A percentile compares a stretch with the other conserved stretches of the same genome.
Evolutionary conservation across 108 stramenopile genomes (phyloP).

Genomic region (Aurantiochytrium sp.): DNA sequence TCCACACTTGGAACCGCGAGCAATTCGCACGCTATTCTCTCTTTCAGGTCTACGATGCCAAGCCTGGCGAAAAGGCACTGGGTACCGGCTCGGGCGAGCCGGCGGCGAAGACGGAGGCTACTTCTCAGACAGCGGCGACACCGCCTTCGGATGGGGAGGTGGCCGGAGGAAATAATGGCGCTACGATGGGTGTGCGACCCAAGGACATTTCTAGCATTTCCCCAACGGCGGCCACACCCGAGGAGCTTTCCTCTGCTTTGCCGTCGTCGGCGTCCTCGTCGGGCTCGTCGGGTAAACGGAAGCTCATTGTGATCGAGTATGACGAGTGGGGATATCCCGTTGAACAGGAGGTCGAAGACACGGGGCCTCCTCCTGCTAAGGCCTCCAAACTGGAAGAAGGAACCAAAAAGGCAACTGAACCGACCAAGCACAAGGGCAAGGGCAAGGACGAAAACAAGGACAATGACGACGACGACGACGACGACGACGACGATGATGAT

Average conservation of each 20-base stretch:
- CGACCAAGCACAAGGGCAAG: not conserved
- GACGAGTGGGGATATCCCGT: slow-evolving; percentile 3
- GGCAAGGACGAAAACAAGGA: not conserved
- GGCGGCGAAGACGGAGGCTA: too few species aligned
- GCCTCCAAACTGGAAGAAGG: not conserved
- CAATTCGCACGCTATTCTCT: not conserved
- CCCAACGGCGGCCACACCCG: not conserved
- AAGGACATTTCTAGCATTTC: not conserved
- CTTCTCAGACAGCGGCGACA: too few species aligned
- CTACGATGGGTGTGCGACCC: not conserved
- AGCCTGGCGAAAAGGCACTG: too few species aligned
- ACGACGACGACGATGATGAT: not conserved
- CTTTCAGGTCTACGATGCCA: not conserved
- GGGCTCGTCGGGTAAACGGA: not conserved
- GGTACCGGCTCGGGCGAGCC: too few species aligned
- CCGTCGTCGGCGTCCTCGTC: not conserved
- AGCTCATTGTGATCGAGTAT: not conserved
- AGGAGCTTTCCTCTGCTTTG: not conserved
- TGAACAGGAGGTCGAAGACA: not conserved
- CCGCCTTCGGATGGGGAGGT: too few species aligned
- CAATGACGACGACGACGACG: not conserved
- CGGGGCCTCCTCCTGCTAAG: not conserved
- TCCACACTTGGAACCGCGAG: not conserved
- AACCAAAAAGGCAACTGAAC: too few species aligned
- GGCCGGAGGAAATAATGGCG: too few species aligned